Percentiles rank a stretch among this genome's conserved stretches.
These are phyloP conservation scores for Catharanthus roseus DNA, from an alignment of 257 asterid species.

Conservation along the genomic window DNA sequence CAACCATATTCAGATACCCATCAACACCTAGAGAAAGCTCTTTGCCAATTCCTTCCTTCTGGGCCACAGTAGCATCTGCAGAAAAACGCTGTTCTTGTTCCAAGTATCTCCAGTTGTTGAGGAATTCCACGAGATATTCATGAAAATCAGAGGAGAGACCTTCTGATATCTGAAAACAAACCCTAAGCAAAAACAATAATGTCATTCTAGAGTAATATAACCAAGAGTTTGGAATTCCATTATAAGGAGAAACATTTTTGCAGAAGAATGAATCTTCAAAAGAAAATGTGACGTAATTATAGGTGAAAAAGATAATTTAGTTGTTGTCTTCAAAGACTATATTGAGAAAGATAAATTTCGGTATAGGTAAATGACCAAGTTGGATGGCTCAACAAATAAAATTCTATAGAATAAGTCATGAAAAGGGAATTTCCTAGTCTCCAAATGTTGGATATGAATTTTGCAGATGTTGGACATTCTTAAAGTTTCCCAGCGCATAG, in stretches of 20 bases:
- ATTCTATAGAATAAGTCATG: neutral
- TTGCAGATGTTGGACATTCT: neutral
- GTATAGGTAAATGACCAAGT: neutral
- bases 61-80: constrained; percentile 24
- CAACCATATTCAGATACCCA: constrained; percentile 61
- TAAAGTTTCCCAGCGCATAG: neutral
- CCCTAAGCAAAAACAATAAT: constrained; percentile 30
- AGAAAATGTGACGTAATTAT: neutral
- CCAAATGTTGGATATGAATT: neutral
- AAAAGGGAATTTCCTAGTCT: neutral
- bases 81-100: constrained; percentile 40
- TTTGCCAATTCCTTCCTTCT: constrained; percentile 27
- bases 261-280: neutral
- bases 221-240: neutral
- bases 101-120: constrained; percentile 51
- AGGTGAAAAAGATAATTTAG: neutral
- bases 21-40: constrained; percentile 43
- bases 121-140: constrained; percentile 63
- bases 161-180: constrained; percentile 58
- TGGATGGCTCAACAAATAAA: neutral
- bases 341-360: neutral
- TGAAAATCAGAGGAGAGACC: constrained; percentile 41
- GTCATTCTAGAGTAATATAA: neutral
- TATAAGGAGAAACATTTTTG: neutral
- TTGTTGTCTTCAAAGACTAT: neutral